A percentile compares a stretch with the other conserved stretches of the same genome.
Evolutionary conservation across 139 green algal genomes (phyloP).

Genomic region (Chlorella sp.): DNA sequence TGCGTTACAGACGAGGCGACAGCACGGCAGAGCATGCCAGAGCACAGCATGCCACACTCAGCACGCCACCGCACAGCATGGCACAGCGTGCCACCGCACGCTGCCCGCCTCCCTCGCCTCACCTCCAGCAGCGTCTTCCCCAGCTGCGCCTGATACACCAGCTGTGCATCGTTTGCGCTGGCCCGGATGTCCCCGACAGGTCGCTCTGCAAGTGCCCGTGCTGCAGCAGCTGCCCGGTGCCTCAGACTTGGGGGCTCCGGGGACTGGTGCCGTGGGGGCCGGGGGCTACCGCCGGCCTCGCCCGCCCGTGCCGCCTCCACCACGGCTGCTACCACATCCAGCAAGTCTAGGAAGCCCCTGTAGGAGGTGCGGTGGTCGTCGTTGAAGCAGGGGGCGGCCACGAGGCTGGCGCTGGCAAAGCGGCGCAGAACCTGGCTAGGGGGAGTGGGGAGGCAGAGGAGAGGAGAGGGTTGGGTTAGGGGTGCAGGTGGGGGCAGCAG

Average conservation of each 20-base stretch:
- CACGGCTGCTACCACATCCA: not conserved
- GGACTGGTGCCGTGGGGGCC: too few species aligned
- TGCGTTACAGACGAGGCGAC: too few species aligned
- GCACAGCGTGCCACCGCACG: not conserved
- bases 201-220: not conserved
- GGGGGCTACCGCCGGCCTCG: not conserved
- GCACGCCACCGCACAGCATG: not conserved
- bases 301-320: not conserved
- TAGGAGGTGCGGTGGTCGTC: conserved; percentile 3
- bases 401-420: not conserved
- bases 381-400: conserved; percentile 8
- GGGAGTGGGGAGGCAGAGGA: not conserved
- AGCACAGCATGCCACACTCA: not conserved
- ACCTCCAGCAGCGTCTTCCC: conserved; percentile 6
- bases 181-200: not conserved
- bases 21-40: too few species aligned
- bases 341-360: not conserved
- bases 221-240: not conserved
- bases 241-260: not conserved
- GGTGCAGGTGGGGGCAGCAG: not conserved
- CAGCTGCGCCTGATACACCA: conserved; percentile 28
- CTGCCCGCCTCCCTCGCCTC: not conserved
- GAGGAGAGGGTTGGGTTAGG: too few species aligned
- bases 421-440: not conserved
- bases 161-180: not conserved